These are phyloP conservation scores for Pichia paraexigua DNA, from an alignment of 805 yeast species.

Conservation along the genomic window DNA sequence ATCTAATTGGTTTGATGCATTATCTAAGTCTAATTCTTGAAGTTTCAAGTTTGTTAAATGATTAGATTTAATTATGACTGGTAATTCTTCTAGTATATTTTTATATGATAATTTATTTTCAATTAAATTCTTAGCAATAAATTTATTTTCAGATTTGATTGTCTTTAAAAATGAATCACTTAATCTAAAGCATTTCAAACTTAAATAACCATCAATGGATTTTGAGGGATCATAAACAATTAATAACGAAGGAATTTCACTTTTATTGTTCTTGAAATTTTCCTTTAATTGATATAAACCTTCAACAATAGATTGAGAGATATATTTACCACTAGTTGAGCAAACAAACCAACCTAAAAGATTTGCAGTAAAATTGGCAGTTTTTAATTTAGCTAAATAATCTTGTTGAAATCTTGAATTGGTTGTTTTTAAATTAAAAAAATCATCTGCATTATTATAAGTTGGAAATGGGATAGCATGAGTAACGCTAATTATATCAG, in stretches of 20 bases:
- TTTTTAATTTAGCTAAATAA: conserved; percentile 51
- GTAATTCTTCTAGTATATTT: conserved; percentile 66
- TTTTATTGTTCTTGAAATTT: conserved; percentile 19
- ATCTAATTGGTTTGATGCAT: conserved; percentile 8
- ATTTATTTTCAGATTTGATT: conserved; percentile 44
- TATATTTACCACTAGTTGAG: conserved; percentile 60
- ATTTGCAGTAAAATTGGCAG: conserved; percentile 58
- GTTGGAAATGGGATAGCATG: conserved; percentile 29
- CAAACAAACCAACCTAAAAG: conserved; percentile 79
- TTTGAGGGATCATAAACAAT: conserved; percentile 63
- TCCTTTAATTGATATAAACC: conserved; percentile 56
- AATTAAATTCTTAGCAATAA: conserved; percentile 57
- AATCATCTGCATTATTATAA: conserved; percentile 36
- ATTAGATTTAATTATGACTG: conserved; percentile 58
- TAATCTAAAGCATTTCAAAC: conserved; percentile 62
- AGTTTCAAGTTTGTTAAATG: conserved; percentile 42
- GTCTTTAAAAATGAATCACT: conserved; percentile 50
- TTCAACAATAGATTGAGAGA: conserved; percentile 60
- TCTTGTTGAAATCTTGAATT: conserved; percentile 65
- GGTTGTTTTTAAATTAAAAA: conserved; percentile 43
- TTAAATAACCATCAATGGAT: conserved; percentile 52
- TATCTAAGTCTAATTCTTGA: conserved; percentile 18
- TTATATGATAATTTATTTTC: conserved; percentile 52
- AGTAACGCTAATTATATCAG: conserved; percentile 41
- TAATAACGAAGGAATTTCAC: conserved; percentile 39